Evolutionary conservation across 2,329 filamentous ascomycete genomes (phyloP).

Genomic region (Cladophialophora bantiana): DNA sequence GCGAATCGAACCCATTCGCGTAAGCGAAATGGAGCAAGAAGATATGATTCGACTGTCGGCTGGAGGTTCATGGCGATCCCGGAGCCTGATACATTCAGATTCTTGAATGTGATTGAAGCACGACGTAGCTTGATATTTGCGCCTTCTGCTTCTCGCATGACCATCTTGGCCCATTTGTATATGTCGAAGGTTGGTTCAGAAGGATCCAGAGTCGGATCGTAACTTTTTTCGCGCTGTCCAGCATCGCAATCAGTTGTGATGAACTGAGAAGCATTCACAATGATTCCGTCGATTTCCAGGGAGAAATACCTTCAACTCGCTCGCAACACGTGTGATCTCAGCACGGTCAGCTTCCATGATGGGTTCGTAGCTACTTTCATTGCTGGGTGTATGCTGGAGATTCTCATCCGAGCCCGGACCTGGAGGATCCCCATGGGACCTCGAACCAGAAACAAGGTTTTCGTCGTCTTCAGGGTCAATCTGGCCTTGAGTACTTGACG

Average conservation of each 20-base stretch:
- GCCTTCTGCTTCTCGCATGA: constrained; percentile 14
- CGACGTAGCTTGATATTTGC: constrained; percentile 21
- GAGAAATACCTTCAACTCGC: constrained; percentile 5
- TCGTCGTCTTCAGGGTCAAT: neutral
- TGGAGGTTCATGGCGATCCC: constrained; percentile 71
- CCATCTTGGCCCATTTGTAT: constrained; percentile 19
- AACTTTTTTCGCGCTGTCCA: constrained; percentile 6
- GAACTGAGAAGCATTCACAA: neutral
- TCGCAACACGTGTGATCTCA: constrained; percentile 16
- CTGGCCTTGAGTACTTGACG: neutral
- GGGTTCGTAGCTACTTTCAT: constrained; percentile 5
- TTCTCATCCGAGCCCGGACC: neutral
- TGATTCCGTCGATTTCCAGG: neutral
- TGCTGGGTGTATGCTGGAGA: neutral
- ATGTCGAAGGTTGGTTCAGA: constrained; percentile 12
- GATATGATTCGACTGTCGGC: constrained; percentile 66
- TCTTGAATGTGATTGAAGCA: constrained; percentile 67
- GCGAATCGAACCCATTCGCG: constrained; percentile 58
- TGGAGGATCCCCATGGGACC: neutral
- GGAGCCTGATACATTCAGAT: constrained; percentile 68
- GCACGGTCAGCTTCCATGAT: constrained; percentile 13
- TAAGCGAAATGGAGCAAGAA: constrained; percentile 65
- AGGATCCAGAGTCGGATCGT: constrained; percentile 22
- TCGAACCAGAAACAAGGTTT: neutral
- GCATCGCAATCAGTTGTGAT: neutral